Base-by-base conservation (phyloP, 2,329 filamentous ascomycete species). In the Trichocomaceae sp. region DNA sequence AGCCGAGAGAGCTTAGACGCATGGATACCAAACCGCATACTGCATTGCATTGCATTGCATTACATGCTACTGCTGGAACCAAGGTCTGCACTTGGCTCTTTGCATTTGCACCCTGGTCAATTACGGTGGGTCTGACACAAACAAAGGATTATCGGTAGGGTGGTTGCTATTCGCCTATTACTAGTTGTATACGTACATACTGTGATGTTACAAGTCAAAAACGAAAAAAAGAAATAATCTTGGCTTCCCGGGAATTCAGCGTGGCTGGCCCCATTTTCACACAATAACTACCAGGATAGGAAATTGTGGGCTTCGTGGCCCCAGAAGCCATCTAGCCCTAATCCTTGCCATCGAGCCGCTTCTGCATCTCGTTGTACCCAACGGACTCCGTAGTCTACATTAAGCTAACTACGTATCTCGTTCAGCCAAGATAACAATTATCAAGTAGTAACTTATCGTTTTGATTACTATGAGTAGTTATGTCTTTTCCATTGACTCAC, bases 321-420 rank as follows among this genome's bases (percentile, higher is more conserved):
- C 35, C n/a, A 20, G 23, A 17, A 33, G 20, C 49, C 35, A 35
- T 51, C 17, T 33, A 52, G 50, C 50, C 50, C 50, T 52, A 52
- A 26, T 19, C 31, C 22, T 35, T 51, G 39, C 23, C 39, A 13
- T 35, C 31, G 7, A n/a, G 31, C 31, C 39, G 42, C 49, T 2
- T 15, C 31, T 35, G 12, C 31, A 8, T 2, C 31, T 15, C 29
- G 29, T 9, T 2, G 3, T 35, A 35, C 8, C 31, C 12, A 35
- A 35, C 31, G 31, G 2, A 29, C 5, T 29, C 26, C 23, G 23
- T 33, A 33, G 29, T 15, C 2, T 13, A 35, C 31, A 10, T 10
- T 33, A 33, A 9, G 31, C 31, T 35, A 35, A 15, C 7, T 26
- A 26, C 4, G 23, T 26, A 20, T 44, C 41, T 44, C 22, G 22